phyloP scores from a whole-genome alignment of 2,329 filamentous ascomycete genomes.

The Aspergillus brunneoviolaceus region DNA sequence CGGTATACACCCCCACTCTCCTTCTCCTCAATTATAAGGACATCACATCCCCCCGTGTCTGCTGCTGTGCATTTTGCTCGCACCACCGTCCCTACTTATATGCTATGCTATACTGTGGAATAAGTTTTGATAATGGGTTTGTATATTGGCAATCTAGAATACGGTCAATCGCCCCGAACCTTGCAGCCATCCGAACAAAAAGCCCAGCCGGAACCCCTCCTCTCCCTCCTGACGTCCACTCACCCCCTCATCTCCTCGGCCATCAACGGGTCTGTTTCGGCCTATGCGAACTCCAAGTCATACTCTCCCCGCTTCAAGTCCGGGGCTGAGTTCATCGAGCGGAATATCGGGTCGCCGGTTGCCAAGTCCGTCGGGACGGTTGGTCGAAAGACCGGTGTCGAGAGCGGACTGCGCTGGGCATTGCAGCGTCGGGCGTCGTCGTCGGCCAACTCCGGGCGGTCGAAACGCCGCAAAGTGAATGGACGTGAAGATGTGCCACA shows the following conservation, averaged over 20 bases:
- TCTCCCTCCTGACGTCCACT: conserved; percentile 82
- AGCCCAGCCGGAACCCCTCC: conserved; percentile 70
- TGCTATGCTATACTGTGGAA: background rate
- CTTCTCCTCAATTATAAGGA: background rate
- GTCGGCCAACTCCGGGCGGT: conserved; percentile 33
- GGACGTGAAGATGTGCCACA: conserved; percentile 23
- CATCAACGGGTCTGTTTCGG: conserved; percentile 79
- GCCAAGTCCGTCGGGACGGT: conserved; percentile 84
- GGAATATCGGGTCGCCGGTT: conserved; percentile 76
- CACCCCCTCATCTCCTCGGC: conserved; percentile 84
- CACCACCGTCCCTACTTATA: conserved; percentile 18
- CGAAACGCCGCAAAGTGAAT: conserved; percentile 47
- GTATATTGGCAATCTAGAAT: conserved; percentile 49
- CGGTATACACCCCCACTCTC: conserved; percentile 49
- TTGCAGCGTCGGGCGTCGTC: conserved; percentile 50
- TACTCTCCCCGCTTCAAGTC: conserved; percentile 86
- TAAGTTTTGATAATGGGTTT: background rate
- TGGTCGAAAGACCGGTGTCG: conserved; percentile 80
- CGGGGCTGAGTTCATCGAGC: conserved; percentile 87
- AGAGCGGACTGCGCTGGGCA: conserved; percentile 83
- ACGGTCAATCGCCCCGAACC: conserved; percentile 62
- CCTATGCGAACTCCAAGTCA: conserved; percentile 84
- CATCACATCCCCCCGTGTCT: background rate
- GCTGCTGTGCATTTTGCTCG: background rate
- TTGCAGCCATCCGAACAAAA: conserved; percentile 40